Percentiles rank a stretch among this genome's conserved stretches.
phyloP scores from a whole-genome alignment of 495 filamentous ascomycete species.

The Talaromyces liani region DNA sequence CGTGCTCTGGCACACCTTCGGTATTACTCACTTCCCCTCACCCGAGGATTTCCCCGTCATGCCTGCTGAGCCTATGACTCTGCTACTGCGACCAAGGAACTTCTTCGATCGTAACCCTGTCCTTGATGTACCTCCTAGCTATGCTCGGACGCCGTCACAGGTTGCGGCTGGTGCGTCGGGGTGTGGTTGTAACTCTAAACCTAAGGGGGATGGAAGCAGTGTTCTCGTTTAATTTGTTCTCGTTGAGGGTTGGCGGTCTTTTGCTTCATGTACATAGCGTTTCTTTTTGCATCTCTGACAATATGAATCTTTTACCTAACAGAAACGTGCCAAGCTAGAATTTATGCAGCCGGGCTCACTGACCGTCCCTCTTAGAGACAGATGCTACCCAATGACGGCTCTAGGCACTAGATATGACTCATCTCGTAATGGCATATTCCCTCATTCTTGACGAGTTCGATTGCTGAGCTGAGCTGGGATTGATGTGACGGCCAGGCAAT shows the following conservation, averaged over 20 bases:
- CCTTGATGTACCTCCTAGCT: slow-evolving; percentile 81
- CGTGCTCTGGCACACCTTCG: slow-evolving; percentile 96
- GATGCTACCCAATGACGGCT: no score
- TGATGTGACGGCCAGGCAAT: no score
- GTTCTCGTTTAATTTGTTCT: slow-evolving; percentile 25
- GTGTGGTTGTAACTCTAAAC: slow-evolving; percentile 25
- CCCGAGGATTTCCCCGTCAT: slow-evolving; percentile 95
- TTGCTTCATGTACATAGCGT: background rate
- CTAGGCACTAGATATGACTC: no score
- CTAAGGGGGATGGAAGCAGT: slow-evolving; percentile 36
- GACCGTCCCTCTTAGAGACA: no score
- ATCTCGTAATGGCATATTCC: no score
- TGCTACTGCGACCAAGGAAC: slow-evolving; percentile 76
- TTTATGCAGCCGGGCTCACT: no score
- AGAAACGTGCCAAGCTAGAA: background rate
- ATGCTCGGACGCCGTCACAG: slow-evolving; percentile 64
- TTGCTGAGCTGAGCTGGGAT: no score
- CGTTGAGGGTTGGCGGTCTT: background rate
- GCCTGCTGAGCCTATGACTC: slow-evolving; percentile 84
- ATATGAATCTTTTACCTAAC: background rate
- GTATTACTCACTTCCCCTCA: slow-evolving; percentile 83
- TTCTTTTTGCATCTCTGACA: background rate
- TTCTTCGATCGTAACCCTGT: slow-evolving; percentile 85
- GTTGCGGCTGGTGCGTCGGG: slow-evolving; percentile 42
- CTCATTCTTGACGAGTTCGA: no score